phyloP scores from a whole-genome alignment of 2,329 filamentous ascomycete genomes.

The Didymella exigua region DNA sequence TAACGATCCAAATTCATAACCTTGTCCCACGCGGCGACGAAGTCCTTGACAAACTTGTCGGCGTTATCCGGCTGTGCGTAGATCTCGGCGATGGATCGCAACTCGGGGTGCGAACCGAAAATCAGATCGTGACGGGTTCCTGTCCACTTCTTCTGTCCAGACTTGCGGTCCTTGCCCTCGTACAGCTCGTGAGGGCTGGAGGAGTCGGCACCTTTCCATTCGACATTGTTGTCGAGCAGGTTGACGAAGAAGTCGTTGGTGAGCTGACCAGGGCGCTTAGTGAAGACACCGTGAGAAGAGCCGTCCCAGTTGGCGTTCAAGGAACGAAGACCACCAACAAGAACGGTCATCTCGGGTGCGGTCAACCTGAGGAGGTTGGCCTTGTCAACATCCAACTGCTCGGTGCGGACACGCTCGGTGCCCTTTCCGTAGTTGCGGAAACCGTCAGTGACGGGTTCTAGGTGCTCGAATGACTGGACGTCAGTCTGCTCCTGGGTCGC shows the following conservation, averaged over 20 bases:
- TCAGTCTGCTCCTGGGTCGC: constrained; percentile 76
- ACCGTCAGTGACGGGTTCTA: constrained; percentile 73
- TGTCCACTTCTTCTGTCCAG: constrained; percentile 69
- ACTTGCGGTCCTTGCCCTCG: constrained; percentile 69
- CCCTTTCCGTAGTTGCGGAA: constrained; percentile 80
- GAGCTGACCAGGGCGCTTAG: constrained; percentile 68
- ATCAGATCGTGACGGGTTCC: constrained; percentile 72
- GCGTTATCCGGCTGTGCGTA: constrained; percentile 66
- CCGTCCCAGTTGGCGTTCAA: constrained; percentile 75
- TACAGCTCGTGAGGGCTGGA: constrained; percentile 59
- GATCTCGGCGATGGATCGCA: constrained; percentile 72
- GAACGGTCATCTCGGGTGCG: constrained; percentile 71
- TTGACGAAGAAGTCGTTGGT: constrained; percentile 86
- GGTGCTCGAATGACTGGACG: constrained; percentile 64
- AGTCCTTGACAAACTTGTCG: constrained; percentile 73
- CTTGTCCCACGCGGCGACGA: constrained; percentile 74
- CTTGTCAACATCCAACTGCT: constrained; percentile 73
- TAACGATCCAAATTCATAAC: constrained; percentile 76
- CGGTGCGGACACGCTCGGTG: constrained; percentile 64
- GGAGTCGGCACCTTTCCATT: constrained; percentile 64
- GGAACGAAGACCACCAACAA: constrained; percentile 73
- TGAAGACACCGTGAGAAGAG: constrained; percentile 70
- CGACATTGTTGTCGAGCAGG: constrained; percentile 69
- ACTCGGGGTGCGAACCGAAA: constrained; percentile 75
- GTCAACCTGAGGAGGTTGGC: constrained; percentile 73